Conservation (phyloP, 768 basidiomycete genomes). For the Hypholoma fasciculare region DNA sequence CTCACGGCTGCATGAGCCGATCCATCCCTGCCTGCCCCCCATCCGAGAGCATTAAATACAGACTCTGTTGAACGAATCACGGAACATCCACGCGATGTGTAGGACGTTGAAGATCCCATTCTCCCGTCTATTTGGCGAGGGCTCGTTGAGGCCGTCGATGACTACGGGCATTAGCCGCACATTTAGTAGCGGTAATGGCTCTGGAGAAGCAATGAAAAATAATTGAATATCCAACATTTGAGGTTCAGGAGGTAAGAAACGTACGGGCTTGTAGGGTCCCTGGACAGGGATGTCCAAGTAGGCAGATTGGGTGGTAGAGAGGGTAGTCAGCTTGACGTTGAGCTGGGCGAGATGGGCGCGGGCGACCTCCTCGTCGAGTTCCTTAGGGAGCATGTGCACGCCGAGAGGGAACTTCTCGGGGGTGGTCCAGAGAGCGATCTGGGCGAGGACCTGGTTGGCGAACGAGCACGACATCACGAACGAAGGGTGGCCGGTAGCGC, state of each 20-base stretch:
- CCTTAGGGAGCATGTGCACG: conserved; percentile 98
- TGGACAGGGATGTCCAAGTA: conserved; percentile 90
- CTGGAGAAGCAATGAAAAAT: conserved; percentile 18
- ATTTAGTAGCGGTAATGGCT: conserved; percentile 49
- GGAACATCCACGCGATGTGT: conserved; percentile 40
- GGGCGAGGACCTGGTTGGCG: conserved; percentile 96
- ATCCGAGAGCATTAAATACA: conserved; percentile 43
- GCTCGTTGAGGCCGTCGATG: conserved; percentile 78
- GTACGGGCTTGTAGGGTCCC: conserved; percentile 64
- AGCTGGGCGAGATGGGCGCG: conserved; percentile 91
- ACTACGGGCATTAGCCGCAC: conserved; percentile 28
- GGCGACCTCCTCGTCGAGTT: conserved; percentile 98
- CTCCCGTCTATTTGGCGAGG: conserved; percentile 57
- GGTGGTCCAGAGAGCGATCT: conserved; percentile 97
- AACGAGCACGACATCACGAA: conserved; percentile 99
- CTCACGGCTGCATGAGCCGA: conserved; percentile 28
- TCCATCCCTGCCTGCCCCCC: conserved; percentile 35
- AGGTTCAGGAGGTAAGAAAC: conserved; percentile 12
- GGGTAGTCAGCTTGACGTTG: conserved; percentile 89
- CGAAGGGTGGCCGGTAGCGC: conserved; percentile 98
- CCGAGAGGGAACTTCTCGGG: conserved; percentile 92
- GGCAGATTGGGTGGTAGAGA: conserved; percentile 70
- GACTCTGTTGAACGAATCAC: conserved; percentile 52
- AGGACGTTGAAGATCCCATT: conserved; percentile 73
- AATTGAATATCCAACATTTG: not conserved